phyloP scores from a whole-genome alignment of 352 stramenopile genomes.

The Globisporangium splendens region DNA sequence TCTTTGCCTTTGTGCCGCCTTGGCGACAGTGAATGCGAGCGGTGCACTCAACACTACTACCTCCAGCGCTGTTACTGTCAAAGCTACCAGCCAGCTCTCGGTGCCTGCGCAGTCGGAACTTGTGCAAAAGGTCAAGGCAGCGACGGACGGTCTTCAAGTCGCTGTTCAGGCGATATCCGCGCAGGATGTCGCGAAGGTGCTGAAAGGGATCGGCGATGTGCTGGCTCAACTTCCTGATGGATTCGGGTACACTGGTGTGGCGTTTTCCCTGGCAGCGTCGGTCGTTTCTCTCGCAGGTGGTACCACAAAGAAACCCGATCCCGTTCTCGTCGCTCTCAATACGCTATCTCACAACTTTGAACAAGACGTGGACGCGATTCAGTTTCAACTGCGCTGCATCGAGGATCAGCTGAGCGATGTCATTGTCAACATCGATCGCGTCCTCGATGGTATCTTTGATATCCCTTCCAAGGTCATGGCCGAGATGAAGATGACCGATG shows the following conservation, averaged over 20 bases:
- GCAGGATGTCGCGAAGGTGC: slow-evolving; percentile 29
- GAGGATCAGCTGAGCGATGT: slow-evolving; percentile 23
- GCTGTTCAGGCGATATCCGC: slow-evolving; percentile 24
- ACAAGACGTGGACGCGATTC: slow-evolving; percentile 25
- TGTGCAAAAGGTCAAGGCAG: slow-evolving; percentile 30
- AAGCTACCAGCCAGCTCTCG: slow-evolving; percentile 19
- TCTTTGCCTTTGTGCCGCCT: not conserved
- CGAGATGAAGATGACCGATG: slow-evolving; percentile 42
- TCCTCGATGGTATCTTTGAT: slow-evolving; percentile 32
- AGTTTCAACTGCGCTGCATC: slow-evolving; percentile 21
- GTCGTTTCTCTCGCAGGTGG: slow-evolving; percentile 19
- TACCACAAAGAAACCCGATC: slow-evolving; percentile 18
- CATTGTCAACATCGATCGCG: slow-evolving; percentile 31
- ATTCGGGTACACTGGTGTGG: slow-evolving; percentile 33
- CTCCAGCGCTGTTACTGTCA: slow-evolving; percentile 15
- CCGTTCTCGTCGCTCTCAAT: slow-evolving; percentile 26
- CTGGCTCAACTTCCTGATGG: slow-evolving; percentile 27
- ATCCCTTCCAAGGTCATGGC: slow-evolving; percentile 38
- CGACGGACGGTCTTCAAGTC: slow-evolving; percentile 43
- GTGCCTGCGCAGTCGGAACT: slow-evolving; percentile 6
- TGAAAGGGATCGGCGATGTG: slow-evolving; percentile 40
- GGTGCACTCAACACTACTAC: not conserved
- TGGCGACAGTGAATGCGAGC: no score
- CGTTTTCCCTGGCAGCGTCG: slow-evolving; percentile 41
- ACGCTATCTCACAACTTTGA: slow-evolving; percentile 23